A percentile compares a stretch with the other conserved stretches of the same genome.
phyloP scores from a whole-genome alignment of 495 filamentous ascomycete genomes.

The Podospora sp. region DNA sequence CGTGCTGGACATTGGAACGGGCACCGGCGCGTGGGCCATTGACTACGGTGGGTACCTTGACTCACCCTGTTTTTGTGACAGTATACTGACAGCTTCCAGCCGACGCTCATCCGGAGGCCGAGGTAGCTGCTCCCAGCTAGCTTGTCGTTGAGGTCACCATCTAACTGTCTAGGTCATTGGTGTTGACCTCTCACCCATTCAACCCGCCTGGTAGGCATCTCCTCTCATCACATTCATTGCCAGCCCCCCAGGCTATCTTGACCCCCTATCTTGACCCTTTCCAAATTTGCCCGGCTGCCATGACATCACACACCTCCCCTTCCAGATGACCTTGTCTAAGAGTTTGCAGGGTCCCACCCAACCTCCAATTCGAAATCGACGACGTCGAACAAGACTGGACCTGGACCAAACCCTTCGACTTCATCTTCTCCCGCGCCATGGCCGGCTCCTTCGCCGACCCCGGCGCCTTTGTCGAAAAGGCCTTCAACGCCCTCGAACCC shows the following conservation, averaged over 20 bases:
- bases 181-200: conserved; percentile 49
- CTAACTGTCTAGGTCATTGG: conserved; percentile 29
- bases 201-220: conserved; percentile 41
- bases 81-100: conserved; percentile 7
- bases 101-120: conserved; percentile 17
- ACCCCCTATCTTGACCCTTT: not conserved
- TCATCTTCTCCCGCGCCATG: conserved; percentile 47
- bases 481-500: conserved; percentile 39
- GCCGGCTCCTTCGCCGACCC: conserved; percentile 45
- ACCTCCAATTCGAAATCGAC: conserved; percentile 50
- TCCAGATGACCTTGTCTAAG: no score
- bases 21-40: conserved; percentile 21
- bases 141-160: no score
- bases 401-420: conserved; percentile 48
- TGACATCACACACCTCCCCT: no score
- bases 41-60: conserved; percentile 17
- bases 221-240: not conserved
- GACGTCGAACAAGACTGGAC: conserved; percentile 52
- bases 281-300: not conserved
- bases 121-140: not conserved
- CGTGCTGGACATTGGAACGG: conserved; percentile 20
- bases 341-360: conserved; percentile 45
- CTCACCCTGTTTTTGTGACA: not conserved
- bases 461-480: conserved; percentile 39
- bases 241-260: no score